phyloP scores from a whole-genome alignment of 176 grass and related monocot species.

The Chrysopogon serrulatus region DNA sequence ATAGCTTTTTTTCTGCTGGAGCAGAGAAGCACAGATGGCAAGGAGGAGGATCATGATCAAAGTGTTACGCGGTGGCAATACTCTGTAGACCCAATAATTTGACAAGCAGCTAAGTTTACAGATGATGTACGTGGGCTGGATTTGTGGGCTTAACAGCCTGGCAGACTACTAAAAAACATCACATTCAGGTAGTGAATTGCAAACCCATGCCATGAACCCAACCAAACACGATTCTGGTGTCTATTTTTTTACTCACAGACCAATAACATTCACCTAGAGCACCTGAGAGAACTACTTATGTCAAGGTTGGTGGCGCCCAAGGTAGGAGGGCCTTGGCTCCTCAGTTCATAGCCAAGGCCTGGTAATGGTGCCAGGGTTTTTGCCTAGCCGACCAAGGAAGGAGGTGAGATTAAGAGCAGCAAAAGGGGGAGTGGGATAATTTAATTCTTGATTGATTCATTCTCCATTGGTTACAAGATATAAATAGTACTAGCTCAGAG shows the following conservation, averaged over 20 bases:
- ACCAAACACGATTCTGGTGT: not conserved
- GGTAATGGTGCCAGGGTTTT: too few relatives aligned
- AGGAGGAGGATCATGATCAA: not conserved
- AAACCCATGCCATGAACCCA: not conserved
- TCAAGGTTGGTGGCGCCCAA: too few relatives aligned
- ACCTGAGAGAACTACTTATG: not conserved
- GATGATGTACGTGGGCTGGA: not conserved
- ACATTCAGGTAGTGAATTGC: not conserved
- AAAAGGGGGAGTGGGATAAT: too few relatives aligned
- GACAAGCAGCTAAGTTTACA: not conserved
- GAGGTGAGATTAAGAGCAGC: too few relatives aligned
- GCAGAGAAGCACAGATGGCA: not conserved
- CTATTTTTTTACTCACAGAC: slow-evolving; percentile 2
- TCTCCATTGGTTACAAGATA: too few relatives aligned
- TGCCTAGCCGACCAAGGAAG: too few relatives aligned
- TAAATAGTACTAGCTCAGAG: too few relatives aligned
- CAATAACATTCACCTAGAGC: slow-evolving; percentile 8
- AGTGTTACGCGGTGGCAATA: not conserved
- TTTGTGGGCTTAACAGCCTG: not conserved
- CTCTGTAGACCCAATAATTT: not conserved
- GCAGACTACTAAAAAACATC: not conserved
- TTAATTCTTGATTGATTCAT: too few relatives aligned
- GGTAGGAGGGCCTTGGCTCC: too few relatives aligned
- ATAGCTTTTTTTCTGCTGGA: not conserved
- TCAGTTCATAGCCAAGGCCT: too few relatives aligned